Evolutionary conservation across 2,329 filamentous ascomycete genomes (phyloP), one percentile per base, ranked within the genome.

Genomic region (Sphaceloma murrayae): DNA sequence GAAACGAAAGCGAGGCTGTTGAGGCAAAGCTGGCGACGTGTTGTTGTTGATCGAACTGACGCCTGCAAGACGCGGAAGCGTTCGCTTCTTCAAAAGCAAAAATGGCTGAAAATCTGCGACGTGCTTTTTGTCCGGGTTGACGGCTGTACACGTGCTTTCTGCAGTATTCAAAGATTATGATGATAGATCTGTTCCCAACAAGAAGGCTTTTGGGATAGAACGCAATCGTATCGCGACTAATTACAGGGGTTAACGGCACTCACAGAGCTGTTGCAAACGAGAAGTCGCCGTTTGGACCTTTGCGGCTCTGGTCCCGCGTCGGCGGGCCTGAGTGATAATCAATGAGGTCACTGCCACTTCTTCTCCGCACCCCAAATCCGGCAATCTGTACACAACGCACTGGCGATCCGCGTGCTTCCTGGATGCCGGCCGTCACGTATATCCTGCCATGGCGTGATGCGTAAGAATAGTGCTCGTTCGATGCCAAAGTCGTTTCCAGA

Each of bases 1-100:
- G 11, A 11, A 27, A 11, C 6, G 11, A 11, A 11, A 22, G 21
- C 11, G 3, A 8, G 14, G 22, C 9, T 26, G 9, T 10, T 9
- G 30, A 18, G 10, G n/a, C 14, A 17, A 11, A 4, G 4, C 11
- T n/a, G 5, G 29, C 16, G 42, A 26, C 27, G 27, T 44, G 42
- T 44, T 44, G 42, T 45, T 45, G 42, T 34, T 29, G 34, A 13
- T 17, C 30, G 8, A 18, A 8, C 16, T 34, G 30, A 18, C 24
- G 19, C 22, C 19, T 22, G 31, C 30, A 17, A 24, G 36, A 30
- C 31, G 31, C 31, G 29, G 29, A 45, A 34, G 26, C 21, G 26
- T 5, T 43, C 42, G 42, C 30, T 45, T 14, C 33, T n/a, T 17
- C 10, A 45, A 45, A 45, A 45, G 42, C 42, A 45, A 45, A 29